Evolutionary conservation across 345 rosid genomes (phyloP), one percentile per base, ranked within the genome.

Genomic region (Turnera subulata): DNA sequence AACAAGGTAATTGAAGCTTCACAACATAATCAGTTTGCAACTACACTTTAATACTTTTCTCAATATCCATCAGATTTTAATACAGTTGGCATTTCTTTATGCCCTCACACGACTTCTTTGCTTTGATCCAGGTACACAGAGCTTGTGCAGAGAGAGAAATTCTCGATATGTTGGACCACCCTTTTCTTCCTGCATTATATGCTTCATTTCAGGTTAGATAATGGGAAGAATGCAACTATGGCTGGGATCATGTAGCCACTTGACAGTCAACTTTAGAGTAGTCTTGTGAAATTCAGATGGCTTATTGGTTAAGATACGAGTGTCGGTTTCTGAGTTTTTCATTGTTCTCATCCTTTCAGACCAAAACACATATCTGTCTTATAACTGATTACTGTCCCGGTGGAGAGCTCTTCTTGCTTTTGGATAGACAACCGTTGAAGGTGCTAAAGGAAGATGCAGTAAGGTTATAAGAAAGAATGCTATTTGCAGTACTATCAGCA

Each of bases 111-210:
- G 63, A 55, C 43, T 9, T 42, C 20, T 22, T 38, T 40, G 32
- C n/a, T n/a, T n/a, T n/a, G n/a, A n/a, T 40, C 25, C 74, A 92
- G 98, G 98, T 92, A 6, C 98, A 92, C 63, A 89, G 98, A 76
- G 98, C 96, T 50, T 84, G 96, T 61, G 91, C 98, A 58, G 98
- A 92, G 75, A 76, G 98, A 56, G 93, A 89, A 57, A 89, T 92
- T 63, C 96, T 92, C 0, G 95, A 92, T 65, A 73, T 83, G 82
- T 80, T 92, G 78, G 98, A 92, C 76, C 98, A 92, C 67, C 96
- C 98, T 70, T 92, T 92, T 64, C 93, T 92, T 71, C 98, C 98
- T 45, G 96, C 98, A 53, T 69, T 92, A 23, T 92, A 92, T 67
- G 98, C 98, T 79, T 92, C 98, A 52, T 92, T 89, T 77, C 98